Evolutionary conservation across 768 basidiomycete species (phyloP), one percentile per base, ranked within the genome.

Genomic region (Calocybe indica): DNA sequence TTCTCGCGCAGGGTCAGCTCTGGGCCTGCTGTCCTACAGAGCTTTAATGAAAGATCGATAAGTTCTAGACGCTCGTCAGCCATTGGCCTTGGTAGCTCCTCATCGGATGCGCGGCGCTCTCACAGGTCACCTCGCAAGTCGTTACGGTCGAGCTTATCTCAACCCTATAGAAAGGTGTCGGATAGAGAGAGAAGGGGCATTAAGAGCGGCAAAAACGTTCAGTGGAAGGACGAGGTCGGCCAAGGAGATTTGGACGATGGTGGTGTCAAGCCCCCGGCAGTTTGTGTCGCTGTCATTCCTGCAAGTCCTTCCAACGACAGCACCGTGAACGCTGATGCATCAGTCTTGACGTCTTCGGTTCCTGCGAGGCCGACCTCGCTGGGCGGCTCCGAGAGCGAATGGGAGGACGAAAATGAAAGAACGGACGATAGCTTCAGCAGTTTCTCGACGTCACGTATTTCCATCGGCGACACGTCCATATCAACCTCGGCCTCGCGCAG

Each of bases 161-260:
- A 78, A 39, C 78, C 85, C 2, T 84, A 85, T 57, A 72, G 82
- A 36, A 75, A 80, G 45, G 71, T 74, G 12, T 80, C 83, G 1
- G 82, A 85, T 50, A 82, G 80, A 59, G 78, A 81, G 58, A 76
- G 51, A 79, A 71, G 48, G 71, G 67, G 42, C 4, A 59, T 67
- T 48, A 81, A 79, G 52, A 63, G 74, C 49, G 76, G 74, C 55
- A 91, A 92, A 62, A 83, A 78, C 45, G 87, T 93, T 3, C 88
- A 92, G 59, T 93, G 91, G 91, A 78, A 75, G 47, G 89, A 92
- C 55, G 85, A 92, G 63, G 88, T 75, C 5, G 89, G 89, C n/a
- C 83, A 84, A 59, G 90, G 89, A 28, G 75, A 82, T 43, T 67
- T 92, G 40, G 85, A 88, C 53, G 88, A 91, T 55, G 72, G 74